Conservation (phyloP, 2,329 filamentous ascomycete genomes). For the Trichoderma sp. region DNA sequence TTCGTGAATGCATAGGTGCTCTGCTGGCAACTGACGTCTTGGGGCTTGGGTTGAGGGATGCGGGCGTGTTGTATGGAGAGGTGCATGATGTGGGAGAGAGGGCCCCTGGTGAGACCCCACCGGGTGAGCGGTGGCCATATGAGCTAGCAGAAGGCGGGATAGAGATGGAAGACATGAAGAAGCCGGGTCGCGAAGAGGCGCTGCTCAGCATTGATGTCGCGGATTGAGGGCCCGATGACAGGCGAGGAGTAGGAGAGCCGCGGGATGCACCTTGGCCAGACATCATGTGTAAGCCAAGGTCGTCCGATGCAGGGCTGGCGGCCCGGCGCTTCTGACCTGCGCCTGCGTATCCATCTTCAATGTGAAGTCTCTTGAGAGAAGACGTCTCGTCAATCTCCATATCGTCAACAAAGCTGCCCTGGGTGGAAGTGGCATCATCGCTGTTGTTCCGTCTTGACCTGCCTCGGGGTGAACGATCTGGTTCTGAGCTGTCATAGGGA, state of each 20-base stretch:
- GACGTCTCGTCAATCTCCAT: slow-evolving; percentile 51
- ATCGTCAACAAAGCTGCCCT: slow-evolving; percentile 45
- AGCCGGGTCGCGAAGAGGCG: slow-evolving; percentile 42
- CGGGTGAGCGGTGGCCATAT: slow-evolving; percentile 47
- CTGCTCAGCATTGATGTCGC: slow-evolving; percentile 43
- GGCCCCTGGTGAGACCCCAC: slow-evolving; percentile 45
- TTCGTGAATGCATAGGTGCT: slow-evolving; percentile 43
- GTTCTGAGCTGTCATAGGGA: slow-evolving; percentile 43
- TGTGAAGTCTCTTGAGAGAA: slow-evolving; percentile 49
- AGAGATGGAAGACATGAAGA: slow-evolving; percentile 47
- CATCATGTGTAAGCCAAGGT: slow-evolving; percentile 40
- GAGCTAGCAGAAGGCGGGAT: slow-evolving; percentile 43
- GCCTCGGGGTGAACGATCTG: slow-evolving; percentile 47
- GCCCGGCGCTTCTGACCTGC: slow-evolving; percentile 54
- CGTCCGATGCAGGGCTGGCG: slow-evolving; percentile 52
- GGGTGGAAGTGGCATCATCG: slow-evolving; percentile 48
- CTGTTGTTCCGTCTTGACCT: slow-evolving; percentile 51
- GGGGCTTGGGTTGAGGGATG: slow-evolving; percentile 50
- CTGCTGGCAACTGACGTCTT: slow-evolving; percentile 43
- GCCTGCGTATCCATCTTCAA: slow-evolving; percentile 45
- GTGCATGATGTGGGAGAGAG: slow-evolving; percentile 49
- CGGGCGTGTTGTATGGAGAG: slow-evolving; percentile 49
- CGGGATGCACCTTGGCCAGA: slow-evolving; percentile 42
- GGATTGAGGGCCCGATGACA: slow-evolving; percentile 46
- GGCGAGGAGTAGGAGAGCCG: slow-evolving; percentile 52